Evolutionary conservation across 106 monocot species (phyloP), one percentile per base, ranked within the genome.

Genomic region (Acorus calamus): DNA sequence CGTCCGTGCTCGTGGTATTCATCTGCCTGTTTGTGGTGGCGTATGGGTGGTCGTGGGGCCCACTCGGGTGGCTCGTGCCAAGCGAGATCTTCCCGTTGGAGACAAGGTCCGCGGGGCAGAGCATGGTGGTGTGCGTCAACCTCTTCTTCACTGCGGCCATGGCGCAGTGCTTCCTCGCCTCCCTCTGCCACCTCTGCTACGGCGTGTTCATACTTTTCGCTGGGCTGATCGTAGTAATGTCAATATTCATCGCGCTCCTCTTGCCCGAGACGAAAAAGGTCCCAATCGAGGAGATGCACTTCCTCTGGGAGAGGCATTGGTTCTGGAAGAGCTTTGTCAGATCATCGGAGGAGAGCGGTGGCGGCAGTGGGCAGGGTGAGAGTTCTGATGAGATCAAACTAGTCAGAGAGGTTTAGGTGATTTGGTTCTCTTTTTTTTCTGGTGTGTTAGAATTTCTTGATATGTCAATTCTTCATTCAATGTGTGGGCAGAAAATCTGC

Each of bases 201-300:
- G 77, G 81, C 0, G 69, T 77, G 4, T 77, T 81, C 67, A 48
- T 81, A 3, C 77, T 81, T 50, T 77, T 77, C 11, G 77, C 66
- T 1, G 57, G 69, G 11, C 49, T 73, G 61, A 77, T 73, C 4
- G 42, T 70, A 3, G 63, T 77, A 55, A 73, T 81, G 73, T 62
- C 81, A 7, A 6, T 66, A 49, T 81, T 81, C 72, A 66, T 77
- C 50, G 65, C 12, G 73, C 50, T 77, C 56, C 77, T 81, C 47
- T 55, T 81, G 13, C 81, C 81, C 2, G 81, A 81, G 77, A 81
- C 77, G 2, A 79, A 74, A 54, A 73, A 74, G 50, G 69, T 79
- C 6, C 73, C 79, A 0, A 74, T 79, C 14, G 73, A 79, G 65
- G 79, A 79, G 73, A 74, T 60, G 50, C 59, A 59, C 61, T 48